Conservation (phyloP, 805 yeast genomes). For the Wickerhamia fluorescens region DNA sequence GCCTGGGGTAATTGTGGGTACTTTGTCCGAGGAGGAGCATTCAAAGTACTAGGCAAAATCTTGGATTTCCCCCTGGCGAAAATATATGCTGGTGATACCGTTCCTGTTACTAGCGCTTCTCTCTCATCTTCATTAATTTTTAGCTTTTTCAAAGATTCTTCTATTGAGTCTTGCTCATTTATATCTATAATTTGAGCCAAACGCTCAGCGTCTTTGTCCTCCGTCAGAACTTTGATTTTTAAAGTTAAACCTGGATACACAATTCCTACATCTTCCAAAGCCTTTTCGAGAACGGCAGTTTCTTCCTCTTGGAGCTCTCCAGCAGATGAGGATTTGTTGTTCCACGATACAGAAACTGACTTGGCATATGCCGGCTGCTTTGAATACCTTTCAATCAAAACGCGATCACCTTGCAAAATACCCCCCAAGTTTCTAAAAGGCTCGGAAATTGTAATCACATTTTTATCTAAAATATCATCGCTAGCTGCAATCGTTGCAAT, state of each 20-base stretch:
- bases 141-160: constrained; percentile 26
- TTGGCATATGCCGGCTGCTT: constrained; percentile 42
- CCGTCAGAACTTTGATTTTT: too few species aligned
- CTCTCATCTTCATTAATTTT: constrained; percentile 13
- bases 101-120: constrained; percentile 9
- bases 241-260: constrained; percentile 57
- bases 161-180: constrained; percentile 29
- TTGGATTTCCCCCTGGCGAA: constrained; percentile 23
- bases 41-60: background rate
- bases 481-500: constrained; percentile 37
- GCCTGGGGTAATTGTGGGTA: constrained; percentile 41
- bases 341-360: constrained; percentile 10
- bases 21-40: constrained; percentile 16
- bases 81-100: constrained; percentile 43
- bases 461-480: constrained; percentile 18
- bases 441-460: constrained; percentile 21
- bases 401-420: constrained; percentile 42
- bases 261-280: constrained; percentile 51
- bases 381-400: constrained; percentile 38
- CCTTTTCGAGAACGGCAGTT: constrained; percentile 31
- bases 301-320: constrained; percentile 4
- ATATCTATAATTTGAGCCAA: constrained; percentile 11
- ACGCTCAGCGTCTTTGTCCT: constrained; percentile 9
- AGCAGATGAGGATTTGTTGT: too few species aligned
- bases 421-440: constrained; percentile 27